These are phyloP conservation scores for Lophiotrema nucula DNA, from an alignment of 495 filamentous ascomycete genomes.

Conservation along the genomic window DNA sequence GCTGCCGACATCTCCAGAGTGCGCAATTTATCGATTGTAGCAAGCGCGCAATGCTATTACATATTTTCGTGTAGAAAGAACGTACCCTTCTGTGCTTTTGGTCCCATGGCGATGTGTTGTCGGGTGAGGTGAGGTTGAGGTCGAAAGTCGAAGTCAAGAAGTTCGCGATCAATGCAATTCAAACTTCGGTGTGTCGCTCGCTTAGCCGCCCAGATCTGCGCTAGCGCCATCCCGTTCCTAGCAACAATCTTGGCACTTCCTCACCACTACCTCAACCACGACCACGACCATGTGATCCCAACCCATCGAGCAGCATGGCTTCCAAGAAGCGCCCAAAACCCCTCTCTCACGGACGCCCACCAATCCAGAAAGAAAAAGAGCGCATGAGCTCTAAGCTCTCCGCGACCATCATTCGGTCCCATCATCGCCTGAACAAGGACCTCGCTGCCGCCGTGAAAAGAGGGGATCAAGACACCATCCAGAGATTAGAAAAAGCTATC, in stretches of 20 bases:
- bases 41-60: neutral
- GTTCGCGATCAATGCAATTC: conserved; percentile 7
- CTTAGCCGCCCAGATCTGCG: conserved; percentile 8
- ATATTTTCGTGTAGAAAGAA: neutral
- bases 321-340: conserved; percentile 47
- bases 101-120: conserved; percentile 59
- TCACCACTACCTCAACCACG: neutral
- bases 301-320: conserved; percentile 39
- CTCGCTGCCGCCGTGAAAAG: conserved; percentile 63
- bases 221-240: conserved; percentile 11
- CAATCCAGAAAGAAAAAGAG: conserved; percentile 37
- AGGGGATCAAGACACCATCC: conserved; percentile 58
- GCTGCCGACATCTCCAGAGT: too few relatives aligned
- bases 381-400: conserved; percentile 74
- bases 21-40: too few relatives aligned
- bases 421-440: conserved; percentile 81
- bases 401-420: conserved; percentile 74
- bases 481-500: conserved; percentile 59
- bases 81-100: conserved; percentile 69
- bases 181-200: conserved; percentile 10
- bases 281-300: conserved; percentile 1
- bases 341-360: conserved; percentile 71
- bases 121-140: conserved; percentile 12
- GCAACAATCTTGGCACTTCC: conserved; percentile 18
- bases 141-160: conserved; percentile 21